Evolutionary conservation across 768 basidiomycete genomes (phyloP).

Genomic region (Boletus edulis): DNA sequence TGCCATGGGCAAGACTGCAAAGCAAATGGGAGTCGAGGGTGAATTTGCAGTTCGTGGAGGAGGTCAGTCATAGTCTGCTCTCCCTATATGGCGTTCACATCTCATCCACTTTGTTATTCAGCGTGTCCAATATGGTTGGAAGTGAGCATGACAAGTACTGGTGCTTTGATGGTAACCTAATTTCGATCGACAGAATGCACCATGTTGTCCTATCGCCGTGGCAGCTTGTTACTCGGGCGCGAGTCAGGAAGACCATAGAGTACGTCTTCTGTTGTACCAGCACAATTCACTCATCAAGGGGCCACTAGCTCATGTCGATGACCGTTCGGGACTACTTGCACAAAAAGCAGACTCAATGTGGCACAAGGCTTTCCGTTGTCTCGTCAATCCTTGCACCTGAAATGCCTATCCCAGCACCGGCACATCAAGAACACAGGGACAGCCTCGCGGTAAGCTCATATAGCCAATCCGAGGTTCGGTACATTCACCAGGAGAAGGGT

Average conservation of each 20-base stretch:
- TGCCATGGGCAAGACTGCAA: conserved; percentile 76
- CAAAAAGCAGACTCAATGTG: conserved; percentile 43
- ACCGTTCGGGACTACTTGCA: conserved; percentile 69
- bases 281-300: conserved; percentile 2
- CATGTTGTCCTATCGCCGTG: conserved; percentile 79
- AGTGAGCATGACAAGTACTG: conserved; percentile 36
- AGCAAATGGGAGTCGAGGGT: conserved; percentile 66
- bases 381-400: conserved; percentile 29
- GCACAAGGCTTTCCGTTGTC: conserved; percentile 19
- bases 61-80: conserved; percentile 46
- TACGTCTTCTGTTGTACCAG: conserved; percentile 35
- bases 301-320: conserved; percentile 54
- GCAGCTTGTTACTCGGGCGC: conserved; percentile 81
- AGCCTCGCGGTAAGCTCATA: conserved; percentile 29
- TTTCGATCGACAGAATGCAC: conserved; percentile 55
- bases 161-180: conserved; percentile 1
- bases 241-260: conserved; percentile 75
- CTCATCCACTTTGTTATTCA: conserved; percentile 28
- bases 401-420: conserved; percentile 27
- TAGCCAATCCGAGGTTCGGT: conserved; percentile 25
- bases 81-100: not conserved
- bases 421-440: conserved; percentile 30
- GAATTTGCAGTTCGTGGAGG: conserved; percentile 71
- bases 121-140: conserved; percentile 87
- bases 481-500: conserved; percentile 29